Evolutionary conservation across 192 early-diverging fungal genomes (phyloP), one percentile per base, ranked within the genome.

Genomic region (Backusella macrospora): DNA sequence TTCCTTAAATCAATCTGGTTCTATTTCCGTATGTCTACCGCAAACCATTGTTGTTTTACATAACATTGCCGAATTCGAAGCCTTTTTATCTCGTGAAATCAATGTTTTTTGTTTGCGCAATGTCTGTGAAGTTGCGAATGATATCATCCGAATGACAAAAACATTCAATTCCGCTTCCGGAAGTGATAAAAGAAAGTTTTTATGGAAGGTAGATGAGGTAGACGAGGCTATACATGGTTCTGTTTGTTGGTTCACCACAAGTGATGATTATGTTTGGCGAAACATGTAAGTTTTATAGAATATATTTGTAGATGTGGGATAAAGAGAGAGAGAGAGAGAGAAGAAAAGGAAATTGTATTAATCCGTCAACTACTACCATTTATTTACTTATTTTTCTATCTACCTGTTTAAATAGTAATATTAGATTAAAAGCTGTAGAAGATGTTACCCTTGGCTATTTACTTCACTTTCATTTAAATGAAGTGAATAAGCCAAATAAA

Each of bases 151-250:
- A 68, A 68, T 45, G 13, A 40, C 70, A 18, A 21, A 14, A 18
- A 16, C 42, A 39, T 75, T 74, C 65, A 38, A 65, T 14, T 13
- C 26, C 14, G 52, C 72, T 10, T 66, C 52, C 16, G 62, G 42
- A 14, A 66, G 66, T 39, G 76, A 77, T 8, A 74, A 75, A 42
- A 43, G 44, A 10, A 75, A 40, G 34, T 75, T 70, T 38, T 45
- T 75, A 16, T 81, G 80, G 80, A 74, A 74, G 34, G 76, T 81
- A 7, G 73, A 81, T 55, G 73, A 76, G 38, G 76, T 81, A 5
- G 80, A 81, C 44, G 80, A 81, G 34, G 71, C 63, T 13, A 55
- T 77, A 4, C 46, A 74, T 66, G 80, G 80, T 8, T 65, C 64
- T 13, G 15, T 77, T 3, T 74, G 73, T n/a, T 67, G 63, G 47